Conservation (phyloP, 768 basidiomycete genomes). For the Rhodosporidiobolus sp. region DNA sequence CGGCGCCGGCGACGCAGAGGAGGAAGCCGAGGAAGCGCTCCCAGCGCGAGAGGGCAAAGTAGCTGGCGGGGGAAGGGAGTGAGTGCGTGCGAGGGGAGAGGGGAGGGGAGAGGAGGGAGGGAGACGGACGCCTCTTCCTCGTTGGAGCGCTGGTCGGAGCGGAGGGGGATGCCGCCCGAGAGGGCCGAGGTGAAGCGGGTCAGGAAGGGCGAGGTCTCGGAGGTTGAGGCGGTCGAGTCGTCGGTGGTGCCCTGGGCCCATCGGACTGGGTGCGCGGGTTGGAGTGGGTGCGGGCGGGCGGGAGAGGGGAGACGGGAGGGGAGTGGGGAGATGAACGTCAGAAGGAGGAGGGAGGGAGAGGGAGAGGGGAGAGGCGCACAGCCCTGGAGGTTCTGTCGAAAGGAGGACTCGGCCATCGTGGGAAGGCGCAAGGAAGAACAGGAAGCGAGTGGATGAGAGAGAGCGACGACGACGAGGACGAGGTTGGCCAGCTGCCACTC, state of each 20-base stretch:
- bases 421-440: neutral
- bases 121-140: constrained; percentile 81
- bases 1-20: constrained; percentile 81
- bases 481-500: too few species aligned
- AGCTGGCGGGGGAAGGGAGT: constrained; percentile 10
- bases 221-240: constrained; percentile 55
- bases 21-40: constrained; percentile 89
- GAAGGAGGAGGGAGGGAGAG: neutral
- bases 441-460: neutral
- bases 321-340: neutral
- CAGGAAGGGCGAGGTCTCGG: constrained; percentile 57
- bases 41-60: constrained; percentile 74
- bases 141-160: constrained; percentile 74
- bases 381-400: constrained; percentile 36
- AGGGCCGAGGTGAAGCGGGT: constrained; percentile 81
- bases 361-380: constrained; percentile 9
- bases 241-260: constrained; percentile 73
- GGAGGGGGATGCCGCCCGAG: constrained; percentile 79
- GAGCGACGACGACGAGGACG: neutral
- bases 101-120: neutral
- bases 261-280: constrained; percentile 56
- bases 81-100: neutral
- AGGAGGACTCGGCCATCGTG: constrained; percentile 31
- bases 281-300: neutral
- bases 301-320: constrained; percentile 44